Base-by-base conservation (phyloP, 352 stramenopile species). In the Globisporangium iwayamae region DNA sequence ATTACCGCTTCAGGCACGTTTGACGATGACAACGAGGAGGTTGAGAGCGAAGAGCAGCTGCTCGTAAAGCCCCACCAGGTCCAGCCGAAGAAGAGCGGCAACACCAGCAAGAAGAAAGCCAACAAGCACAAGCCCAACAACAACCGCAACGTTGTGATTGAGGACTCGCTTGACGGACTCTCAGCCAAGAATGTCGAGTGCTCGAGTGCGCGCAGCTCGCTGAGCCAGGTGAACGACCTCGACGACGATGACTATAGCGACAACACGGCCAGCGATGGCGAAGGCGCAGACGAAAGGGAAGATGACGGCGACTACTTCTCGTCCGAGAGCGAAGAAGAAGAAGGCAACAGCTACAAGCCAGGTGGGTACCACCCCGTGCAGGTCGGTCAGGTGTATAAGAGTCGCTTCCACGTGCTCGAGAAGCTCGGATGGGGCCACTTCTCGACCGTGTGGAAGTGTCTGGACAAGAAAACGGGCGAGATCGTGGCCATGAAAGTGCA, bases 401-500 rank as follows among this genome's bases (percentile, higher is more conserved):
- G 72, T 8, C 80, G 96, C 65, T 99, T 99, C 68, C 81, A 97
- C 32, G 94, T 99, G 62, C 82, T 99, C 43, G 94, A 98, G 71
- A 99, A 99, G 76, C 87, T 99, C 39, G 98, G 98, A 22, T 99
- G 98, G 98, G 98, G 98, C 30, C 98, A 99, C 73, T 99, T 99
- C 75, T 99, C 97, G 45, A 99, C 98, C 4, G 98, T 99, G 20
- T 99, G 97, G 98, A 98, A 99, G 78, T 98, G 96, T 56, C 87
- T 90, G 60, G 96, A 99, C 79, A 75, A 73, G 43, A 47, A 78
- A 16, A 91, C 74, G n/a, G 76, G 70, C 13, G 62, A 71, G n/a
- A 87, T 97, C 63, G 96, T 98, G n/a, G 96, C 96, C 8, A 88
- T 95, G 78, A 98, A 99, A 69, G 91, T 99, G 50, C 97, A 99